Evolutionary conservation across 2,329 filamentous ascomycete genomes (phyloP).

Genomic region (Colletotrichum chrysophilum): DNA sequence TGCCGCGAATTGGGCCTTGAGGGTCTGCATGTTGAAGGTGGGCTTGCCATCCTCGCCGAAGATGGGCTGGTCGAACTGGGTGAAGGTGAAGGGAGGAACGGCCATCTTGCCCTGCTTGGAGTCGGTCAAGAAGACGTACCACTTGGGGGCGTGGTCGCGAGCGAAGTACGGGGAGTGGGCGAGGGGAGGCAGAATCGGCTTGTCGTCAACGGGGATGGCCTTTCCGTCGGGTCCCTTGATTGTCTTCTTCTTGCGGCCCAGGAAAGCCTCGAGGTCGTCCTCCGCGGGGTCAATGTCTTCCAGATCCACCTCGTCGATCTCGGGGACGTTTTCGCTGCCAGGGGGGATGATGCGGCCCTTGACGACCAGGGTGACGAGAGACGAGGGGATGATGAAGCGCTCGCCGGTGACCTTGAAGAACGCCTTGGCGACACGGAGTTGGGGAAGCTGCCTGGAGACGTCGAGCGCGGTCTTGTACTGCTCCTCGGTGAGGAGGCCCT

Average conservation of each 20-base stretch:
- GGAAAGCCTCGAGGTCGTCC: constrained; percentile 85
- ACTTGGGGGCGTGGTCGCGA: constrained; percentile 86
- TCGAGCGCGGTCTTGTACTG: constrained; percentile 78
- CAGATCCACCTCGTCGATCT: constrained; percentile 78
- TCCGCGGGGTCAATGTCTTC: constrained; percentile 93
- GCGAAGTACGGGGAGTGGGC: constrained; percentile 90
- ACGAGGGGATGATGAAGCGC: constrained; percentile 88
- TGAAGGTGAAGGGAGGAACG: constrained; percentile 95
- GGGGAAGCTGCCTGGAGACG: constrained; percentile 84
- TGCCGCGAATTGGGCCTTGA: constrained; percentile 97
- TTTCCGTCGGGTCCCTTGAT: constrained; percentile 67
- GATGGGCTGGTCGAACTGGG: constrained; percentile 87
- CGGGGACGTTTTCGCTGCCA: constrained; percentile 76
- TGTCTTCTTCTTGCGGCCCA: constrained; percentile 74
- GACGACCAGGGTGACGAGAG: constrained; percentile 90
- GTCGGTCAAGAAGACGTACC: constrained; percentile 95
- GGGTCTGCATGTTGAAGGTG: constrained; percentile 92
- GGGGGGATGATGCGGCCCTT: constrained; percentile 95
- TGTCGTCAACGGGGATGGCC: constrained; percentile 60
- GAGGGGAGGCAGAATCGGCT: constrained; percentile 79
- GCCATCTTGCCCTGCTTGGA: constrained; percentile 95
- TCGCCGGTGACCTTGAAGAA: constrained; percentile 99
- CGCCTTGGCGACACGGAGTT: constrained; percentile 84
- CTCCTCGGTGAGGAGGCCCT: constrained; percentile 72
- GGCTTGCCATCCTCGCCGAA: constrained; percentile 81